Conservation (phyloP, 176 grass and related monocot species). For the Carex myosuroides region DNA sequence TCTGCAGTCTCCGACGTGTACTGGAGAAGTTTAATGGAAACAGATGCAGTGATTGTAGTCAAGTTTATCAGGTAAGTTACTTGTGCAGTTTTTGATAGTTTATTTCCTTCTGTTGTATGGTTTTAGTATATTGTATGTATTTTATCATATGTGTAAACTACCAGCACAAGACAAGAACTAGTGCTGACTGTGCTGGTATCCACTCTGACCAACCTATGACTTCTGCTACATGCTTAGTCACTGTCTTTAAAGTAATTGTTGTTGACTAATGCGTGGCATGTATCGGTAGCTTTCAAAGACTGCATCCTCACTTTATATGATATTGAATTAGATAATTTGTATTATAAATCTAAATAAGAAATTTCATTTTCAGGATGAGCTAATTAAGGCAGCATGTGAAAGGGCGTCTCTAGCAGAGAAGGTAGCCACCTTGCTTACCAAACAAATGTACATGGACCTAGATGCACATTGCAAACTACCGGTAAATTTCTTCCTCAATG, state of each 20-base stretch:
- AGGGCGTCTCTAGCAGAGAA: conserved; percentile 45
- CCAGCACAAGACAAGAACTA: neutral
- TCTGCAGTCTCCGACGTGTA: conserved; percentile 42
- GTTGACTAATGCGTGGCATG: neutral
- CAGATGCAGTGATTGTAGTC: neutral
- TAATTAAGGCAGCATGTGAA: conserved; percentile 33
- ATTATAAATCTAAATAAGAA: neutral
- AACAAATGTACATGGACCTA: conserved; percentile 60
- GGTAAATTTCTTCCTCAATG: conserved; percentile 27
- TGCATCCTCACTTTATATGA: neutral
- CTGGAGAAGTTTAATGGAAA: conserved; percentile 41
- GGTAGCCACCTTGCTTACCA: conserved; percentile 33
- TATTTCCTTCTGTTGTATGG: neutral
- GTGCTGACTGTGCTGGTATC: neutral
- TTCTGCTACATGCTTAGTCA: neutral
- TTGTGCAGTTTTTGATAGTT: neutral
- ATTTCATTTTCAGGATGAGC: conserved; percentile 21
- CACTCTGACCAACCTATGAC: neutral
- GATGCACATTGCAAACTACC: conserved; percentile 56
- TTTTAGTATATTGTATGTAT: neutral
- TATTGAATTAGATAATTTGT: neutral
- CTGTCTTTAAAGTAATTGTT: neutral
- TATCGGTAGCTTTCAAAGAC: neutral
- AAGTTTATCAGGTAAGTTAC: conserved; percentile 41
- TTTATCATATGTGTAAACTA: neutral